Conservation (phyloP, 2,329 filamentous ascomycete genomes). For the Phialophora verrucosa region DNA sequence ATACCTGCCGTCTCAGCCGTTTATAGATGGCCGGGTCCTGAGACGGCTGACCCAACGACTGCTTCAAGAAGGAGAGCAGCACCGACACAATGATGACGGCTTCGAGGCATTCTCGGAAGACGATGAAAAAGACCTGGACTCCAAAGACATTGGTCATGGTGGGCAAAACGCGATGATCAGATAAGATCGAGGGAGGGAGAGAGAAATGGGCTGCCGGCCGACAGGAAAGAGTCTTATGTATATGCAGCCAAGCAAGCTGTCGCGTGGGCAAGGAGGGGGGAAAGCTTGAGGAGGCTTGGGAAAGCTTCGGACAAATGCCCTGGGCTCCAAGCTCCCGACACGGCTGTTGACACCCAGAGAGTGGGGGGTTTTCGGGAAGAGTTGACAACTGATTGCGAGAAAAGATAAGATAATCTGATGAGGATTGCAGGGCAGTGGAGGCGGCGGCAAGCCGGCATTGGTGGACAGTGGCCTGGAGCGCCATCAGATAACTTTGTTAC, state of each 20-base stretch:
- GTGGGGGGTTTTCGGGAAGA: not conserved
- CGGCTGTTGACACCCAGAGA: not conserved
- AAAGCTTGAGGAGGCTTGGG: not conserved
- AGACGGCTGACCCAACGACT: conserved; percentile 69
- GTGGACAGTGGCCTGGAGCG: not conserved
- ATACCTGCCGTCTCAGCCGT: conserved; percentile 71
- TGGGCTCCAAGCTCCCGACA: not conserved
- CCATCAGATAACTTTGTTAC: not conserved
- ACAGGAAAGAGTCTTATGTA: not conserved
- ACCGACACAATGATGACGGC: conserved; percentile 84
- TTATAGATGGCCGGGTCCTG: conserved; percentile 69
- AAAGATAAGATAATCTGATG: conserved; percentile 3
- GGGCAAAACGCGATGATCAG: conserved; percentile 10
- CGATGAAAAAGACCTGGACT: conserved; percentile 86
- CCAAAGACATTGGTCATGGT: conserved; percentile 75
- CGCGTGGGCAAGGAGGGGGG: not conserved
- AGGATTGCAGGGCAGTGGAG: not conserved
- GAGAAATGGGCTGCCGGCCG: not conserved
- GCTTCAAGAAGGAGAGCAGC: conserved; percentile 82
- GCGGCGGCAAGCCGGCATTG: not conserved
- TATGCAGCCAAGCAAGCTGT: not conserved
- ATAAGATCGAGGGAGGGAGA: not conserved
- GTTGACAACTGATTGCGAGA: not conserved
- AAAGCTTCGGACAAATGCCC: not conserved
- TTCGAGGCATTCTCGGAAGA: conserved; percentile 84